These are phyloP conservation scores for Tricholoma hemisulphureum DNA, from an alignment of 768 basidiomycete species.

Conservation along the genomic window DNA sequence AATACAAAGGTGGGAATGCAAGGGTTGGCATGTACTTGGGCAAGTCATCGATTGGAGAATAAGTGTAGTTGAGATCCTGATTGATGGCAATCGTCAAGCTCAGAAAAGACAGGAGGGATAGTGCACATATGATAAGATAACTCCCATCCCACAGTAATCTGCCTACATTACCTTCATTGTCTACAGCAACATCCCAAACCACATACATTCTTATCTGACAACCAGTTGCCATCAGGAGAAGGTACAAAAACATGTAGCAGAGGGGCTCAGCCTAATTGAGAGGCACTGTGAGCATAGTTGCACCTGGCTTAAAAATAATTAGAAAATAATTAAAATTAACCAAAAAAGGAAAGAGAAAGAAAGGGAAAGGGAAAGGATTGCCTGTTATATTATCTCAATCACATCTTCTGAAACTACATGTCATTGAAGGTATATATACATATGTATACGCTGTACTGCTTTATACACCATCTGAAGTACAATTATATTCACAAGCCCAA, in stretches of 20 bases:
- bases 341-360: no score
- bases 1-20: constrained; percentile 85
- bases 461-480: no score
- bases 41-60: constrained; percentile 71
- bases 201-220: constrained; percentile 79
- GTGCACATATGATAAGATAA: constrained; percentile 70
- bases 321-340: no score
- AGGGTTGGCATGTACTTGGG: constrained; percentile 78
- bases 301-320: no score
- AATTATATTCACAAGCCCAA: no score
- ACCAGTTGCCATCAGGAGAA: constrained; percentile 83
- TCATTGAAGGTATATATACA: no score
- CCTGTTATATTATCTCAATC: no score
- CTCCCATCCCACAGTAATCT: constrained; percentile 85
- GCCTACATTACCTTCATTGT: constrained; percentile 85
- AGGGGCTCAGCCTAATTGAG: constrained; percentile 69
- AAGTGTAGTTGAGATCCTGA: constrained; percentile 85
- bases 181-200: constrained; percentile 84
- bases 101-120: constrained; percentile 10
- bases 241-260: constrained; percentile 81
- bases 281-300: no score
- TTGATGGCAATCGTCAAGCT: constrained; percentile 8
- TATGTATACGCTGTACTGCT: no score
- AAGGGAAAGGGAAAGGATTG: no score
- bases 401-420: no score